Conservation (phyloP, 345 rosid species). For the Eucalyptus virginea region DNA sequence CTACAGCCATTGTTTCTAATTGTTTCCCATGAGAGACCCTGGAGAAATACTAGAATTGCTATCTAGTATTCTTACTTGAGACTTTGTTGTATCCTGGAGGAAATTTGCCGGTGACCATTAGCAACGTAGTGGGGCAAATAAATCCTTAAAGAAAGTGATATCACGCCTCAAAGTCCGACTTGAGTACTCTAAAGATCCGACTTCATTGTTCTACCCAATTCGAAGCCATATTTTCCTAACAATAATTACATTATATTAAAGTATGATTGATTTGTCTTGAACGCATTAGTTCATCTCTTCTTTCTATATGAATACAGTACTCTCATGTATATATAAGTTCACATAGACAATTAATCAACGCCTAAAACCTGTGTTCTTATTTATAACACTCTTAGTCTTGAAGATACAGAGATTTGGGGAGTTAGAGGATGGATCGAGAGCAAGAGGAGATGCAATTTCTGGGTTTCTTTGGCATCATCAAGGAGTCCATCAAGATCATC, state of each 20-base stretch:
- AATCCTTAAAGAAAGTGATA: no score
- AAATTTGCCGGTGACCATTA: no score
- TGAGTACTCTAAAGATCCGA: no score
- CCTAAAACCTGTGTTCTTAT: not conserved
- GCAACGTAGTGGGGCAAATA: no score
- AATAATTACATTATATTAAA: not conserved
- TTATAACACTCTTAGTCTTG: not conserved
- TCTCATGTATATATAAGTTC: not conserved
- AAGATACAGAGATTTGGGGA: not conserved
- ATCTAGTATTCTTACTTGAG: no score
- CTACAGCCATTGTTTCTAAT: no score
- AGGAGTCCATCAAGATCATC: conserved; percentile 37
- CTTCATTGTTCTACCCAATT: no score
- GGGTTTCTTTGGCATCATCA: conserved; percentile 24
- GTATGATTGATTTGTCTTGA: not conserved
- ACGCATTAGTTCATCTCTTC: not conserved
- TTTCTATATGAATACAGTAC: not conserved
- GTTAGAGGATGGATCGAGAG: conserved; percentile 24
- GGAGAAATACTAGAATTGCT: no score
- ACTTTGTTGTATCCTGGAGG: no score
- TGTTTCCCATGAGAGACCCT: no score
- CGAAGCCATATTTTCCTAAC: no score
- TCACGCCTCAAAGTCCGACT: no score
- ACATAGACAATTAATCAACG: not conserved
- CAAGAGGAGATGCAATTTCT: conserved; percentile 48